Conservation (phyloP, 768 basidiomycete genomes). For the Glaciozyma martinii region DNA sequence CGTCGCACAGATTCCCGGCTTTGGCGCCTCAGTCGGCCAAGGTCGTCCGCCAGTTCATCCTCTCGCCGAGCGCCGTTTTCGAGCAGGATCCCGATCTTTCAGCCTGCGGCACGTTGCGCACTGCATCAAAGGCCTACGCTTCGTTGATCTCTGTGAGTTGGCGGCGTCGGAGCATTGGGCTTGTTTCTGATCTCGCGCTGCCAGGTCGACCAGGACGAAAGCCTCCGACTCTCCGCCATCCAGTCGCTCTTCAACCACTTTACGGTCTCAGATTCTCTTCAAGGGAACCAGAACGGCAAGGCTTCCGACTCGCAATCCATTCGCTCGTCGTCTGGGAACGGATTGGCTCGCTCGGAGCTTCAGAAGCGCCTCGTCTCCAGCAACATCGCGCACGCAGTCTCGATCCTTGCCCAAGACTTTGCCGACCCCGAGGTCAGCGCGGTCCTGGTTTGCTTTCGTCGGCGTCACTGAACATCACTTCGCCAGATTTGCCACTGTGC, state of each 20-base stretch:
- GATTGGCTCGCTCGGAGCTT: background rate
- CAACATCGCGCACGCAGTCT: slow-evolving; percentile 2
- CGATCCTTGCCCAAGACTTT: background rate
- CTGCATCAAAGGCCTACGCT: slow-evolving; percentile 82
- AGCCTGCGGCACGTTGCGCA: slow-evolving; percentile 64
- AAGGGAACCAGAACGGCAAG: background rate
- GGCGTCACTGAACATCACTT: no score
- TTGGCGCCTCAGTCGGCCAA: slow-evolving; percentile 64
- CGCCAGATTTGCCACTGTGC: background rate
- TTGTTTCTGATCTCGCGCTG: background rate
- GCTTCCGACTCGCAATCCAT: background rate
- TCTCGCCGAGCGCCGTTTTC: slow-evolving; percentile 76
- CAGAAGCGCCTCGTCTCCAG: background rate
- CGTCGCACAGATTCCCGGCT: slow-evolving; percentile 58
- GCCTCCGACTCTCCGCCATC: slow-evolving; percentile 86
- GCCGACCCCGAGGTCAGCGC: background rate
- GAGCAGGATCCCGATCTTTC: slow-evolving; percentile 66
- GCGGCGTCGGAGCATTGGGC: background rate
- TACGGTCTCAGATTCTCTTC: slow-evolving; percentile 49
- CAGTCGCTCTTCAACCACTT: slow-evolving; percentile 93
- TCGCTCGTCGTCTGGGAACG: background rate
- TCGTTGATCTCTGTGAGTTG: slow-evolving; percentile 53
- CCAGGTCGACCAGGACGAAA: slow-evolving; percentile 58
- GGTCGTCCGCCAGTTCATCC: slow-evolving; percentile 78
- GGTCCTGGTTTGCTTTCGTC: background rate